Evolutionary conservation across 2,329 filamentous ascomycete species (phyloP).

Genomic region (Colletotrichum theobromicola): DNA sequence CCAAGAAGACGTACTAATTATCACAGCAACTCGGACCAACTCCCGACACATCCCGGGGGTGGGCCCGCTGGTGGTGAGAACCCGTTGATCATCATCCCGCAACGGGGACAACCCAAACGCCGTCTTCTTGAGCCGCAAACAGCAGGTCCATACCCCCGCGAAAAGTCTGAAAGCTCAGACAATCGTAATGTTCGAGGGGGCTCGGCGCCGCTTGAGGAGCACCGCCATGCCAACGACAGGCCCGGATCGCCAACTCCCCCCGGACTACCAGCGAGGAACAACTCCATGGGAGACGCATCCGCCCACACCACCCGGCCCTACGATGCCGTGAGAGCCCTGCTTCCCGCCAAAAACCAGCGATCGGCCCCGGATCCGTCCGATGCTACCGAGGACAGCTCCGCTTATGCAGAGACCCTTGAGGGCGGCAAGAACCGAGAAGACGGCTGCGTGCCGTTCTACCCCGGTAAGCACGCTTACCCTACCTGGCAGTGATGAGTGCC

Average conservation of each 20-base stretch:
- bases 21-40: constrained; percentile 4
- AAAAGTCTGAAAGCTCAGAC: background rate
- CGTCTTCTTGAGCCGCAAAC: background rate
- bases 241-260: background rate
- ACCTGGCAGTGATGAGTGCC: background rate
- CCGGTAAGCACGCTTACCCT: background rate
- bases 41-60: background rate
- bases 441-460: constrained; percentile 8
- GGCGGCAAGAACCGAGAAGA: background rate
- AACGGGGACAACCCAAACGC: background rate
- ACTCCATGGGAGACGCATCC: background rate
- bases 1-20: background rate
- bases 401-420: constrained; percentile 8
- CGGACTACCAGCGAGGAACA: background rate
- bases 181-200: background rate
- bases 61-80: background rate
- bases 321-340: constrained; percentile 5
- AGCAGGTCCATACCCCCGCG: background rate
- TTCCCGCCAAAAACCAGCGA: background rate
- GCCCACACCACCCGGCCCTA: background rate
- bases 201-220: background rate
- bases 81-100: background rate
- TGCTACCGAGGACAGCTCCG: constrained; percentile 11
- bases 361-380: constrained; percentile 2
- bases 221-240: background rate